Evolutionary conservation across 192 early-diverging fungal genomes (phyloP).

Genomic region (Chytriomyces confervae): DNA sequence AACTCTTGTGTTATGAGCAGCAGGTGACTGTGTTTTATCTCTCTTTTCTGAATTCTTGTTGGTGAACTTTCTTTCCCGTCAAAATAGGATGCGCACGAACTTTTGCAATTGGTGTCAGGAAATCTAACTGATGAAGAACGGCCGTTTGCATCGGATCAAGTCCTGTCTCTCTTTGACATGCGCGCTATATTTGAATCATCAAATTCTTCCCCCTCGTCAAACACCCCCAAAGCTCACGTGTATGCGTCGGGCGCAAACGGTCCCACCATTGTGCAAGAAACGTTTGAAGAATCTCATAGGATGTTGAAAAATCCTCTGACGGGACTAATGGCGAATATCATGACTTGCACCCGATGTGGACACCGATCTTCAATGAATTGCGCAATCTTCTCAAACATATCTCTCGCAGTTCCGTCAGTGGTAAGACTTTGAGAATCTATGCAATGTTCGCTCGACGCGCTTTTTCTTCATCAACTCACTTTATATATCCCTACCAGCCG

Average conservation of each 20-base stretch:
- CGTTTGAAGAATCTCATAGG: not conserved
- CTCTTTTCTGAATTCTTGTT: not conserved
- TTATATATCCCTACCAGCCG: constrained; percentile 29
- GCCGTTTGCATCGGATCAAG: constrained; percentile 1
- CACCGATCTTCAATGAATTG: constrained; percentile 47
- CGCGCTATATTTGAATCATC: not conserved
- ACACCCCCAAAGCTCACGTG: not conserved
- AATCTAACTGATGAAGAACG: constrained; percentile 70
- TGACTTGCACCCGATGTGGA: constrained; percentile 80
- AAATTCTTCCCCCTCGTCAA: not conserved
- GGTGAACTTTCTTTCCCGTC: not conserved
- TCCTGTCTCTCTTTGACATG: constrained; percentile 16
- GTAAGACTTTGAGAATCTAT: constrained; percentile 73
- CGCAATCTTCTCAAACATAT: constrained; percentile 28
- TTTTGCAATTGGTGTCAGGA: constrained; percentile 79
- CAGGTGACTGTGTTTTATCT: constrained; percentile 27
- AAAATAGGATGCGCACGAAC: constrained; percentile 87
- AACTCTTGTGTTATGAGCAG: constrained; percentile 53
- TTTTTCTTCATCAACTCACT: not conserved
- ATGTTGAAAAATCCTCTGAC: constrained; percentile 69
- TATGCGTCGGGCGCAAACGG: not conserved
- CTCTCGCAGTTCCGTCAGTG: constrained; percentile 18
- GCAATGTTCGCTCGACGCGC: constrained; percentile 54
- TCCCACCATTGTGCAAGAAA: not conserved
- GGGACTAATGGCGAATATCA: constrained; percentile 74